phyloP scores from a whole-genome alignment of 768 basidiomycete genomes.

The Pholiota conissans region DNA sequence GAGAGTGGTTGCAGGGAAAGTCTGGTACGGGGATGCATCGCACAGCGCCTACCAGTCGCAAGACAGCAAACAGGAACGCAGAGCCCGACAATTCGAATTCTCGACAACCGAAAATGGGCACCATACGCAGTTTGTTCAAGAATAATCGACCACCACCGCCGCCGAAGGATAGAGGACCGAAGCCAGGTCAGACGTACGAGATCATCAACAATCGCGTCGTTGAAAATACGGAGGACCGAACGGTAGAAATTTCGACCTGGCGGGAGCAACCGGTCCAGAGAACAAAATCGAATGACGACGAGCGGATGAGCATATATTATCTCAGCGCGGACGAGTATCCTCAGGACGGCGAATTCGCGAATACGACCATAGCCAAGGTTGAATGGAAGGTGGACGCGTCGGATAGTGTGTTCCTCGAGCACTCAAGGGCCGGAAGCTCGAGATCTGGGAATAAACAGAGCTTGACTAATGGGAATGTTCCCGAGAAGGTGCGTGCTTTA shows the following conservation, averaged over 20 bases:
- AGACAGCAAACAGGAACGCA: conserved; percentile 1
- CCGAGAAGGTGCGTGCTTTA: not conserved
- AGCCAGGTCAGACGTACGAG: conserved; percentile 40
- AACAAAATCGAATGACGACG: conserved; percentile 31
- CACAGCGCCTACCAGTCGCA: conserved; percentile 10
- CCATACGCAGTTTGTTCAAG: conserved; percentile 21
- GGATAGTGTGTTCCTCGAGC: not conserved
- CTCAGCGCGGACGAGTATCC: conserved; percentile 36
- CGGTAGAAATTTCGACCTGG: conserved; percentile 58
- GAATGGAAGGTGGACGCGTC: conserved; percentile 5
- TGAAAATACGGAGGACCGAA: conserved; percentile 50
- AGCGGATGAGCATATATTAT: conserved; percentile 47
- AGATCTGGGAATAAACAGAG: not conserved
- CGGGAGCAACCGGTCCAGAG: conserved; percentile 51
- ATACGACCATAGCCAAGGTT: conserved; percentile 3
- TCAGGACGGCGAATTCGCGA: conserved; percentile 23
- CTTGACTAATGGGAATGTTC: not conserved
- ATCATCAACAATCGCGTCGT: conserved; percentile 40
- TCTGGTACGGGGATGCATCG: conserved; percentile 19
- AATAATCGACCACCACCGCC: conserved; percentile 19
- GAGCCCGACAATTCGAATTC: conserved; percentile 1
- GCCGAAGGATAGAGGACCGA: conserved; percentile 21
- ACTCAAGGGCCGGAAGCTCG: not conserved
- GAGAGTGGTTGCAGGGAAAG: conserved; percentile 23
- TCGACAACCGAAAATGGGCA: conserved; percentile 11